These are phyloP conservation scores for Bonia amplexicaulis DNA, from an alignment of 176 grass and related monocot genomes.

Conservation along the genomic window DNA sequence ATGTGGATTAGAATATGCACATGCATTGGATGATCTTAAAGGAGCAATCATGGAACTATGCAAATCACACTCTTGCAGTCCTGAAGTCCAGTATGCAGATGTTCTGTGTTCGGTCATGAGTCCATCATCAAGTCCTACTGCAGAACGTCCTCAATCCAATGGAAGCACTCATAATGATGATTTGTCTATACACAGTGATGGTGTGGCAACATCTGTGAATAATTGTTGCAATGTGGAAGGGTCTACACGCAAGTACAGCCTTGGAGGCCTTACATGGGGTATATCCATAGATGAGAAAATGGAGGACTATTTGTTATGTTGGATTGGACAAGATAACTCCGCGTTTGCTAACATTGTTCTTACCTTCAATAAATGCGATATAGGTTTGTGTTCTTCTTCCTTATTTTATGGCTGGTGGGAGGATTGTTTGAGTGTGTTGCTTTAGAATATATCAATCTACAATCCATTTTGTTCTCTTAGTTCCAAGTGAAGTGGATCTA, in stretches of 20 bases:
- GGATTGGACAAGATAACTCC: constrained; percentile 78
- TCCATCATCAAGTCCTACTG: constrained; percentile 41
- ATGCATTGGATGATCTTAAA: constrained; percentile 66
- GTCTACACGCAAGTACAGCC: constrained; percentile 37
- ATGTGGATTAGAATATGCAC: constrained; percentile 80
- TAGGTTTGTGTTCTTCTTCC: constrained; percentile 47
- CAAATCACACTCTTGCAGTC: constrained; percentile 24
- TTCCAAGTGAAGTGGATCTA: neutral
- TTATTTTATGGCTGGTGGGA: neutral
- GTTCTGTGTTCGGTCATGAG: constrained; percentile 58
- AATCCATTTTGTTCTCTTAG: neutral
- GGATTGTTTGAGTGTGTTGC: neutral
- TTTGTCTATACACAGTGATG: constrained; percentile 19
- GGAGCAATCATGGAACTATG: constrained; percentile 26
- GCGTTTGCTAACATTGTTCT: constrained; percentile 87
- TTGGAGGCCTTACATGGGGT: constrained; percentile 75
- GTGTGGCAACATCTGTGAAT: constrained; percentile 32
- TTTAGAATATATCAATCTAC: neutral
- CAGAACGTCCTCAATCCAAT: constrained; percentile 20
- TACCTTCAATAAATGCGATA: constrained; percentile 91
- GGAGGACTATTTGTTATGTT: constrained; percentile 78
- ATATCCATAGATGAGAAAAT: constrained; percentile 52
- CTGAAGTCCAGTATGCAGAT: constrained; percentile 56
- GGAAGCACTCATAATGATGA: neutral
- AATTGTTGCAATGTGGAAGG: constrained; percentile 34